Evolutionary conservation across 805 yeast genomes (phyloP).

Genomic region (Wickerhamomyces rabaulensis): DNA sequence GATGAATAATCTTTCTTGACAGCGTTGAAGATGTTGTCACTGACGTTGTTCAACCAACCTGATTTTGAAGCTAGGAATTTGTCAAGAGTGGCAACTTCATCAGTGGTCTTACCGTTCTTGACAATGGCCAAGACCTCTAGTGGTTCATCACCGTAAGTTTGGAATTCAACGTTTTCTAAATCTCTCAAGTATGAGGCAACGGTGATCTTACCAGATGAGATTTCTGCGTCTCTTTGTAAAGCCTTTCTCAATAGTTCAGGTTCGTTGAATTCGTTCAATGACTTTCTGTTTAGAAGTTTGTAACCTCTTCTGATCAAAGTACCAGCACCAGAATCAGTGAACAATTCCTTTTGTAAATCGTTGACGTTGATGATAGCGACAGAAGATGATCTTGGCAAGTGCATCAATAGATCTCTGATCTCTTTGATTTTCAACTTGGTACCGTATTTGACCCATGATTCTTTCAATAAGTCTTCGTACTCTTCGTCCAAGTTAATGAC

Average conservation of each 20-base stretch:
- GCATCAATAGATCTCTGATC: constrained; percentile 89
- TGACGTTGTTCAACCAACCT: constrained; percentile 97
- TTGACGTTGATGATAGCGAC: constrained; percentile 96
- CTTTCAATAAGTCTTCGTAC: constrained; percentile 82
- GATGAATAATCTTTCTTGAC: constrained; percentile 67
- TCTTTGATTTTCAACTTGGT: constrained; percentile 96
- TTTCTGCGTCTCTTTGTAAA: constrained; percentile 69
- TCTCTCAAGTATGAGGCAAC: constrained; percentile 78
- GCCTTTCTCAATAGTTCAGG: constrained; percentile 77
- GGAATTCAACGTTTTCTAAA: constrained; percentile 58
- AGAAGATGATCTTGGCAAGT: constrained; percentile 92
- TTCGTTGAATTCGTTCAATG: constrained; percentile 61
- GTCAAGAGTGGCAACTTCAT: constrained; percentile 62
- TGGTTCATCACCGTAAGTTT: constrained; percentile 92
- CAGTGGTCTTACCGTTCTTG: constrained; percentile 34
- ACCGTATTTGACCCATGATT: constrained; percentile 98
- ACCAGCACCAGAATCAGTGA: constrained; percentile 99
- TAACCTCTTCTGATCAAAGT: constrained; percentile 97
- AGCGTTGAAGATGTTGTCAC: constrained; percentile 87
- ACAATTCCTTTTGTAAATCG: constrained; percentile 93
- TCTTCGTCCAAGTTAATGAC: constrained; percentile 94
- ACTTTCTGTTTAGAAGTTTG: constrained; percentile 68
- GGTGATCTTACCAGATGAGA: constrained; percentile 61
- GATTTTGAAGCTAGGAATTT: constrained; percentile 81
- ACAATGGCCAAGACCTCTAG: constrained; percentile 91